These are phyloP conservation scores for Saturnispora halmiae DNA, from an alignment of 805 yeast species.

Conservation along the genomic window DNA sequence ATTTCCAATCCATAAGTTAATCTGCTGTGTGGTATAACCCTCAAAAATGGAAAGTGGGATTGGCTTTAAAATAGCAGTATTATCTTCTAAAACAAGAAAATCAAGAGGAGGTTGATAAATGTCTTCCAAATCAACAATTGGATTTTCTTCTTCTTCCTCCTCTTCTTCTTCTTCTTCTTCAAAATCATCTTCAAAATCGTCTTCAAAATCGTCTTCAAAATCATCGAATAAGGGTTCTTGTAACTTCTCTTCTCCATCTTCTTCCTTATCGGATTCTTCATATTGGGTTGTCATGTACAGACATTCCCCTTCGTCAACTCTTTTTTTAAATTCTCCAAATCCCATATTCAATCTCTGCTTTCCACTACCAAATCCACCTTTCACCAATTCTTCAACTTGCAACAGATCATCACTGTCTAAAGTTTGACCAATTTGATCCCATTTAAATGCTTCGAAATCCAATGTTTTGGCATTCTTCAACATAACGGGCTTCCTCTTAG, in stretches of 20 bases:
- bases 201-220: slow-evolving; percentile 21
- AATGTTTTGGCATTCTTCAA: slow-evolving; percentile 7
- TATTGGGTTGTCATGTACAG: slow-evolving; percentile 67
- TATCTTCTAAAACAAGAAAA: slow-evolving; percentile 23
- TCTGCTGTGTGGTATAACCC: slow-evolving; percentile 53
- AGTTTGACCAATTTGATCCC: slow-evolving; percentile 10
- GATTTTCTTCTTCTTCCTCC: slow-evolving; percentile 17
- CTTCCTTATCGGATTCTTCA: slow-evolving; percentile 36
- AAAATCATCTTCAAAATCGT: slow-evolving; percentile 19
- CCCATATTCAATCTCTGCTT: slow-evolving; percentile 41
- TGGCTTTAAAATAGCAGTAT: slow-evolving; percentile 33
- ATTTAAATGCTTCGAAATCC: slow-evolving; percentile 9
- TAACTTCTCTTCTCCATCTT: slow-evolving; percentile 26
- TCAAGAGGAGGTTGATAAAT: slow-evolving; percentile 39
- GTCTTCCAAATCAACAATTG: slow-evolving; percentile 13
- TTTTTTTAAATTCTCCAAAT: slow-evolving; percentile 39
- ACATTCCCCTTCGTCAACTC: slow-evolving; percentile 32
- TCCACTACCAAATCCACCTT: slow-evolving; percentile 66
- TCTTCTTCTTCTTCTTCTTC: slow-evolving; percentile 18
- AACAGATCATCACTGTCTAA: slow-evolving; percentile 20
- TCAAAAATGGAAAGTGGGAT: slow-evolving; percentile 8
- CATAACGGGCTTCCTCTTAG: slow-evolving; percentile 12
- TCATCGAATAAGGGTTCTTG: slow-evolving; percentile 16
- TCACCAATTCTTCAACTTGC: slow-evolving; percentile 49
- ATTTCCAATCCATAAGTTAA: slow-evolving; percentile 64